Conservation (phyloP, 2,329 filamentous ascomycete genomes). For the Corinectria fuckeliana region DNA sequence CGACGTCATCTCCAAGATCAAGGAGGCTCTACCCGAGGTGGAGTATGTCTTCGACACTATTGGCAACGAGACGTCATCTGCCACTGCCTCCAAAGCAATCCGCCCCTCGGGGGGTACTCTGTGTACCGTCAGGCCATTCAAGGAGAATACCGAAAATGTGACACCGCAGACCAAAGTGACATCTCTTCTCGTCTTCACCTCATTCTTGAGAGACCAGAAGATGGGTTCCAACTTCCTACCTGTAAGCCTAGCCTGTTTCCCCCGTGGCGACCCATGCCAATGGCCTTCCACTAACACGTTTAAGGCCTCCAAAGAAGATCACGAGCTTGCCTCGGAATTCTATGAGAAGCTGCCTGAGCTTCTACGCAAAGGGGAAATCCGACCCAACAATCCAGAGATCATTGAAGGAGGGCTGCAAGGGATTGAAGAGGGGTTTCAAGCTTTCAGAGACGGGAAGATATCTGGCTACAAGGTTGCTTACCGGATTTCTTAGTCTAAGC, state of each 20-base stretch:
- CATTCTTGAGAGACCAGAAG: slow-evolving; percentile 40
- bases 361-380: not conserved
- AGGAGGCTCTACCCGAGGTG: slow-evolving; percentile 38
- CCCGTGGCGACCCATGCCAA: not conserved
- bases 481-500: not conserved
- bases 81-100: slow-evolving; percentile 39
- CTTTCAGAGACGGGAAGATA: slow-evolving; percentile 3
- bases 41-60: slow-evolving; percentile 49
- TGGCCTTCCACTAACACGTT: not conserved
- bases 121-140: slow-evolving; percentile 50
- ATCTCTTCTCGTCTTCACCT: slow-evolving; percentile 50
- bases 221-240: not conserved
- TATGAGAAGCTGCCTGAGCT: not conserved
- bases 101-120: slow-evolving; percentile 33
- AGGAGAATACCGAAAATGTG: slow-evolving; percentile 45
- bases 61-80: slow-evolving; percentile 44
- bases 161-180: slow-evolving; percentile 40
- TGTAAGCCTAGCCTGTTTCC: not conserved
- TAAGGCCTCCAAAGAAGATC: slow-evolving; percentile 1
- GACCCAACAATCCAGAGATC: not conserved
- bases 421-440: not conserved
- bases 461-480: not conserved
- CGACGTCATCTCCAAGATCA: slow-evolving; percentile 43
- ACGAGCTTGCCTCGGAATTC: not conserved
- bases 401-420: not conserved